Evolutionary conservation across 345 rosid genomes (phyloP).

Genomic region (Clausena lansium): DNA sequence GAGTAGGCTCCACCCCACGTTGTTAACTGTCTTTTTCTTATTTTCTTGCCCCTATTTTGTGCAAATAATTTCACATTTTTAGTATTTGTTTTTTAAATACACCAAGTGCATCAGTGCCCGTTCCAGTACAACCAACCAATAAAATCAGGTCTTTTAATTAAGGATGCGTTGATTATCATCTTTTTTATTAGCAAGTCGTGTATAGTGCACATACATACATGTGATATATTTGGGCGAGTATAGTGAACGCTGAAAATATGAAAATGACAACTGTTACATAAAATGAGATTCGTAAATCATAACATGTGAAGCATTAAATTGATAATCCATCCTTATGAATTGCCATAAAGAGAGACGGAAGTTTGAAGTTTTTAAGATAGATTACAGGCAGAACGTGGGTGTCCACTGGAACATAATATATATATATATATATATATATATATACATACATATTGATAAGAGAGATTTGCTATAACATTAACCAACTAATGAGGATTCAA

Average conservation of each 20-base stretch:
- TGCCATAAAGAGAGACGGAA: too few relatives aligned
- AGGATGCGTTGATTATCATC: too few relatives aligned
- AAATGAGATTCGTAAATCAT: background rate
- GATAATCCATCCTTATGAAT: background rate
- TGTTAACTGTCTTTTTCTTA: background rate
- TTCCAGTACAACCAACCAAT: too few relatives aligned
- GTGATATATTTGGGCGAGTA: background rate
- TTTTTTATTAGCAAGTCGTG: too few relatives aligned
- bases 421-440: too few relatives aligned
- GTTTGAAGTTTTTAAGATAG: too few relatives aligned
- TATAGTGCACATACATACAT: background rate
- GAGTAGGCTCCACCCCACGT: slow-evolving; percentile 4
- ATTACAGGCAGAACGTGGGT: background rate
- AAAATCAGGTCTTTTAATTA: too few relatives aligned
- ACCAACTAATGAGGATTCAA: background rate
- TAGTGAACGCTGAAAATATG: background rate
- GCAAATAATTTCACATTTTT: background rate
- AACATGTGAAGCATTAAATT: background rate
- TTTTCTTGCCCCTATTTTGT: background rate
- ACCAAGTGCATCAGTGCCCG: background rate
- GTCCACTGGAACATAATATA: too few relatives aligned
- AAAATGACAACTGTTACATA: background rate
- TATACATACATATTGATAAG: background rate
- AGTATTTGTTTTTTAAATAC: too few relatives aligned
- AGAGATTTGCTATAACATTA: background rate